Conservation (phyloP, 768 basidiomycete species). For the Trametes cinnabarina region DNA sequence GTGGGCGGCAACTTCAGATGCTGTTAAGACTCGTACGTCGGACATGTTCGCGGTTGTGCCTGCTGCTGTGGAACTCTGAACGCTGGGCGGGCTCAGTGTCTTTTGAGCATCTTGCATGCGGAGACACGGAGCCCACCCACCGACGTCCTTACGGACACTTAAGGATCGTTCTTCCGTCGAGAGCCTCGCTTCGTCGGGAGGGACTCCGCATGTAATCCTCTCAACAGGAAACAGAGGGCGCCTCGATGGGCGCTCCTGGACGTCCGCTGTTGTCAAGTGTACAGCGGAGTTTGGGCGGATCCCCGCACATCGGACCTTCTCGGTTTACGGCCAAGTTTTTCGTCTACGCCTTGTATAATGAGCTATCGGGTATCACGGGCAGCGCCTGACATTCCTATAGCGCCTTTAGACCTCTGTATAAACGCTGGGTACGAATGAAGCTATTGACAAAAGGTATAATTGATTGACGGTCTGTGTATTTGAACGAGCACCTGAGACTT, state of each 20-base stretch:
- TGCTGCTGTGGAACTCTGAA: too few relatives aligned
- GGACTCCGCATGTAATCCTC: neutral
- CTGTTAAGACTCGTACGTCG: constrained; percentile 19
- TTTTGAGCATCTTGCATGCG: constrained; percentile 16
- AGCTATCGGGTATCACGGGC: too few relatives aligned
- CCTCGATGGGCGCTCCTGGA: neutral
- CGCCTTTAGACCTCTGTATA: too few relatives aligned
- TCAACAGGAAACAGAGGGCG: neutral
- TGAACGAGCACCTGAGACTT: neutral
- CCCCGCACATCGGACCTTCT: neutral
- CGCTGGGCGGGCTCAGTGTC: neutral
- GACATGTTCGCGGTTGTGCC: constrained; percentile 10
- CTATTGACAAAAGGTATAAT: too few relatives aligned
- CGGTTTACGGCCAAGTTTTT: too few relatives aligned
- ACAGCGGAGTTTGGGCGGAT: constrained; percentile 19
- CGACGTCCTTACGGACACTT: neutral
- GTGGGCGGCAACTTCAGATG: constrained; percentile 50
- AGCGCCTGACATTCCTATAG: too few relatives aligned
- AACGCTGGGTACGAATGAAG: too few relatives aligned
- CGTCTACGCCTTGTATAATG: too few relatives aligned
- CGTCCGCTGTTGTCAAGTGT: neutral
- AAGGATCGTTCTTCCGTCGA: neutral
- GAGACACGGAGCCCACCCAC: constrained; percentile 18
- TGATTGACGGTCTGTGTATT: too few relatives aligned
- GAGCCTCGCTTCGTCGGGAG: neutral